These are phyloP conservation scores for Pinus albicaulis DNA, from an alignment of 75 land plant species.

Conservation along the genomic window DNA sequence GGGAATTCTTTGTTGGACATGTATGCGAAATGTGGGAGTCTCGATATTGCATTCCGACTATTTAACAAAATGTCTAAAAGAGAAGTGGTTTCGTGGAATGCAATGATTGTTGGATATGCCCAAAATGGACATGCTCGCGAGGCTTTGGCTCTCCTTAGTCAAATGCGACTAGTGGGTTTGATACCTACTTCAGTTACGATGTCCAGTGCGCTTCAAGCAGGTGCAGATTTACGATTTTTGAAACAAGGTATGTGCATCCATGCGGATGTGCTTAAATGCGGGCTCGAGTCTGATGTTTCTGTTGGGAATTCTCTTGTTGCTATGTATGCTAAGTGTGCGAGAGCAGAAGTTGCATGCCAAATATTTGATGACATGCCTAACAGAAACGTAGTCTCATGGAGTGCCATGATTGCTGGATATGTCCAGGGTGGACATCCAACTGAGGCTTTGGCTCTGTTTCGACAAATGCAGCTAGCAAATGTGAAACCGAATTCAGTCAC, in stretches of 20 bases:
- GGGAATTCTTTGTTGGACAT: slow-evolving; percentile 9
- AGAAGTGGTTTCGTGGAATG: slow-evolving; percentile 13
- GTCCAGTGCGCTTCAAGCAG: too few relatives aligned
- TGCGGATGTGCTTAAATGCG: slow-evolving; percentile 12
- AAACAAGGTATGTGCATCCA: slow-evolving; percentile 6
- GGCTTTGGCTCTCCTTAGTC: slow-evolving; percentile 10
- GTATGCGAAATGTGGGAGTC: slow-evolving; percentile 18
- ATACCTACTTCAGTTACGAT: too few relatives aligned
- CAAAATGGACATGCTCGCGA: slow-evolving; percentile 8
- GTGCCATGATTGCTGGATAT: slow-evolving; percentile 41
- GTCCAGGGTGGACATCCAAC: slow-evolving; percentile 25
- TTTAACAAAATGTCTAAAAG: slow-evolving; percentile 12
- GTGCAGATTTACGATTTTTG: too few relatives aligned
- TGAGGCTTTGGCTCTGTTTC: slow-evolving; percentile 36
- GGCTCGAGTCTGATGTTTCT: slow-evolving; percentile 16
- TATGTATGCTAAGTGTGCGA: slow-evolving; percentile 58
- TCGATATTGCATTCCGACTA: slow-evolving; percentile 2
- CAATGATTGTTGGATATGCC: slow-evolving; percentile 14
- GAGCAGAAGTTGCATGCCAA: slow-evolving; percentile 24
- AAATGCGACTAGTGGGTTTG: slow-evolving; percentile 8
- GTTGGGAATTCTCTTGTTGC: slow-evolving; percentile 37
- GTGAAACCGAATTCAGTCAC: slow-evolving; percentile 37
- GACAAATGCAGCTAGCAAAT: slow-evolving; percentile 24
- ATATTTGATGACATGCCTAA: slow-evolving; percentile 30
- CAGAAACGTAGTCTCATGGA: slow-evolving; percentile 52